Base-by-base conservation (phyloP, 2,329 filamentous ascomycete species). In the Colletotrichum siamense region DNA sequence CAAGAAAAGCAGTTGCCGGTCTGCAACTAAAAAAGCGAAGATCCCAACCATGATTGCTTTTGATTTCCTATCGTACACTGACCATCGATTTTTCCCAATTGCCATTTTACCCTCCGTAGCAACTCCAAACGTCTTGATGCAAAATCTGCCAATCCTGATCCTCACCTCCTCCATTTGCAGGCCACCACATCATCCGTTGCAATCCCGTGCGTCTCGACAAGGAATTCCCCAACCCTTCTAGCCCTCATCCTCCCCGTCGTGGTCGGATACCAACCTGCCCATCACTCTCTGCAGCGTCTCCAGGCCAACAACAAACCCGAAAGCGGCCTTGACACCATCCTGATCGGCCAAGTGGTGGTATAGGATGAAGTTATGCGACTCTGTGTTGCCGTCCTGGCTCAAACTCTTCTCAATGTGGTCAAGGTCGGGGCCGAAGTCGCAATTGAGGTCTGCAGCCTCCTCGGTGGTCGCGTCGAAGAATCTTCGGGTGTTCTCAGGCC, bases 161-260 rank as follows among this genome's bases (percentile, higher is more conserved):
- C 44, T 22, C 10, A 52, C 6, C 3, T 13, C 0, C 3, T 1
- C 0, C 44, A 13, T 52, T 8, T 18, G n/a, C 1, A 22, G 44
- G 10, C n/a, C 44, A 22, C 10, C 6, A 8, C 3, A 1, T 52
- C 44, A 52, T 24, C 6, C 44, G 10, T 22, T 2, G 44, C 44
- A 49, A 7, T 12, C 18, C 9, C 9, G 44, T 5, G n/a, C n/a
- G 1, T 52, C 44, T 22, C 12, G 12, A 12, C 4, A 4, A 52
- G 3, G 44, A 0, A 22, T 22, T 13, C 6, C 10, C 44, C 10
- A 22, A 13, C 10, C 10, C 12, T 8, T 52, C 6, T 13, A 52
- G 3, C 12, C n/a, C 12, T 52, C 44, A 52, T 22, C 44, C 44
- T 52, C 44, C 44, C n/a, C 44, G n/a, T 52, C 44, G 3, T 49